Base-by-base conservation (phyloP, 2,329 filamentous ascomycete genomes). In the Torrubiella hemipterigena region DNA sequence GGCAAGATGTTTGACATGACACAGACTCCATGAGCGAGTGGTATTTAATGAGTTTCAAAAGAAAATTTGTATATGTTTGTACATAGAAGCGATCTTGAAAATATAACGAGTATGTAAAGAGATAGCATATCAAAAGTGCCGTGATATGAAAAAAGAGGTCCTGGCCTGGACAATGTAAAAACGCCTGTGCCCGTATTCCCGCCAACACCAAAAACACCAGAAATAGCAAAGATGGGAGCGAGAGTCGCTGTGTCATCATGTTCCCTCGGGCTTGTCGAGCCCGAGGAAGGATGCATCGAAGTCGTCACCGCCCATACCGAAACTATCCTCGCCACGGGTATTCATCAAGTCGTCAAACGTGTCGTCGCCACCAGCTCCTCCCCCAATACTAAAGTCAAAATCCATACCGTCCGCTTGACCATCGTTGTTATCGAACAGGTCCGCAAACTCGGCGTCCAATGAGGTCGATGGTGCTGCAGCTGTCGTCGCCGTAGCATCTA, bases 331-430 rank as follows among this genome's bases (percentile, higher is more conserved):
- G n/a, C n/a, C n/a, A 14, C 61, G 64, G 38, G 49, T 50, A 29
- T 51, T 51, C 45, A 61, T 70, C 36, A 71, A 49, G 36, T 69
- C 62, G 36, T 71, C 61, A 38, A 72, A 72, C 17, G 61, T 63
- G 23, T 55, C 46, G 14, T 54, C 53, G 14, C 43, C 45, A 30
- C 49, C 39, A 20, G 50, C 52, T 11, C 34, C 33, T 8, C 47
- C 50, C 2, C 47, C 42, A 3, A 44, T 46, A 13, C 53, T 57
- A 12, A 61, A 46, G 30, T 56, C 52, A 34, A 63, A 58, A 33
- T 57, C 51, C 39, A 62, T 56, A 12, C 47, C 58, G 34, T 62
- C 58, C 28, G 48, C 47, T 29, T 49, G 55, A 6, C 50, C 54
- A 14, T 42, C 38, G 17, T 57, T 57, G n/a, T 67, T 51, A 28